Percentiles rank a stretch among this genome's conserved stretches.
These are phyloP conservation scores for Lactarius evosmus DNA, from an alignment of 768 basidiomycete genomes.

Conservation along the genomic window DNA sequence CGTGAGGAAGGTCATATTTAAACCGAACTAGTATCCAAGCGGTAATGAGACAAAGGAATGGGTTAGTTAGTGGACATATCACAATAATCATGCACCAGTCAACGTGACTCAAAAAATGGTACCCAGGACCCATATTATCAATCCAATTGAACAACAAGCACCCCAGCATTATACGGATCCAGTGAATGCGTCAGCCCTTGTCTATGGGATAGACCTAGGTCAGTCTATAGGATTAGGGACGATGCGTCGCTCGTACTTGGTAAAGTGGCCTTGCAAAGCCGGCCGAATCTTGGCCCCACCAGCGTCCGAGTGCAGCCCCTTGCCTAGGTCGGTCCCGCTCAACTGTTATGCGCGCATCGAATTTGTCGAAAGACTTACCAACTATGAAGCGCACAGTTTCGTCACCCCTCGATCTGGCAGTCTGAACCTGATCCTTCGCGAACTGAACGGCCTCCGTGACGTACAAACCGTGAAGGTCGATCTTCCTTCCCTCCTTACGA, in stretches of 20 bases:
- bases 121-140: not conserved
- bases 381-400: conserved; percentile 11
- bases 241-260: conserved; percentile 3
- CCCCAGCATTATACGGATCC: conserved; percentile 9
- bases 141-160: conserved; percentile 2
- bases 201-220: not conserved
- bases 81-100: not conserved
- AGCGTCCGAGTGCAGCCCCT: conserved; percentile 3
- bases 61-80: not conserved
- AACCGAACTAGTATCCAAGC: not conserved
- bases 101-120: not conserved
- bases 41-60: not conserved
- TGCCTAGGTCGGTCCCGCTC: conserved; percentile 7
- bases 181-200: not conserved
- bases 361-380: conserved; percentile 4
- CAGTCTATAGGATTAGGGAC: not conserved
- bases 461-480: conserved; percentile 18
- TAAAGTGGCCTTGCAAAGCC: not conserved
- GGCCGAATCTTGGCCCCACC: conserved; percentile 18
- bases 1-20: not conserved
- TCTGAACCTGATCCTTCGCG: conserved; percentile 4
- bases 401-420: not conserved
- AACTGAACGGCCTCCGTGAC: conserved; percentile 6
- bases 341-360: not conserved
- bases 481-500: not conserved